phyloP scores from a whole-genome alignment of 2,329 filamentous ascomycete species.

The Sporothrix humicola region DNA sequence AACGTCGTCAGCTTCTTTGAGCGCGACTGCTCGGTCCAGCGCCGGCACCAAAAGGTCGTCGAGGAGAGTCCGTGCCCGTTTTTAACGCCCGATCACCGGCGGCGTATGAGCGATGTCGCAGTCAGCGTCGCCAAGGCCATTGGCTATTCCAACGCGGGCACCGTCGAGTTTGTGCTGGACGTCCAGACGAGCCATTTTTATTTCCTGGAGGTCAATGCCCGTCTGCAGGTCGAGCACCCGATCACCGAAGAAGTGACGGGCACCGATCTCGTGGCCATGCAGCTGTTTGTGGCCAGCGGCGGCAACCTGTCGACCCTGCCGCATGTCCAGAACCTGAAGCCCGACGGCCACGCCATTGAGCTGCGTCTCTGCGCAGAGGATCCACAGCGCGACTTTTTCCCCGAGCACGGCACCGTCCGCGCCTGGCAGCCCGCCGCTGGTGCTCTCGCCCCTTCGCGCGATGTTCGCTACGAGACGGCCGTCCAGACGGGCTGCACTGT shows the following conservation, averaged over 20 bases:
- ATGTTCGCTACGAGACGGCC: conserved; percentile 51
- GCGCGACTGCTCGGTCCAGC: conserved; percentile 97
- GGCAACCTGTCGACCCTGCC: conserved; percentile 41
- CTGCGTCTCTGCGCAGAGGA: conserved; percentile 54
- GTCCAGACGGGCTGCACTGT: conserved; percentile 47
- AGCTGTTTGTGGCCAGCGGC: conserved; percentile 98
- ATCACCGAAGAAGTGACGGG: conserved; percentile 99
- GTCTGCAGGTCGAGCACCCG: conserved; percentile 98
- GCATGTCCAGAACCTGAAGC: conserved; percentile 36
- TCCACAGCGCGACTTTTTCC: conserved; percentile 47
- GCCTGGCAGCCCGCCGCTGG: conserved; percentile 44
- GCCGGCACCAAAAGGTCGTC: conserved; percentile 98
- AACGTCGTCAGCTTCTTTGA: conserved; percentile 99
- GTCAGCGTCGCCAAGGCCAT: conserved; percentile 91
- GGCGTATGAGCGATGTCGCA: conserved; percentile 92
- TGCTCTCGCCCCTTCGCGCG: neutral
- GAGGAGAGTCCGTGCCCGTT: conserved; percentile 77
- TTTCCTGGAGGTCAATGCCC: conserved; percentile 97
- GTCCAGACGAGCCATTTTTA: conserved; percentile 99
- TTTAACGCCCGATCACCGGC: conserved; percentile 41
- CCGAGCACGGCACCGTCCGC: conserved; percentile 46
- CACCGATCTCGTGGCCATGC: conserved; percentile 93
- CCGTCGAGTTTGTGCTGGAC: conserved; percentile 97
- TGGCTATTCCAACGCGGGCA: conserved; percentile 97
- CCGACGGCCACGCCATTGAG: conserved; percentile 51